These are phyloP conservation scores for Trichoderma sp. DNA, from an alignment of 2,329 filamentous ascomycete species.

Conservation along the genomic window DNA sequence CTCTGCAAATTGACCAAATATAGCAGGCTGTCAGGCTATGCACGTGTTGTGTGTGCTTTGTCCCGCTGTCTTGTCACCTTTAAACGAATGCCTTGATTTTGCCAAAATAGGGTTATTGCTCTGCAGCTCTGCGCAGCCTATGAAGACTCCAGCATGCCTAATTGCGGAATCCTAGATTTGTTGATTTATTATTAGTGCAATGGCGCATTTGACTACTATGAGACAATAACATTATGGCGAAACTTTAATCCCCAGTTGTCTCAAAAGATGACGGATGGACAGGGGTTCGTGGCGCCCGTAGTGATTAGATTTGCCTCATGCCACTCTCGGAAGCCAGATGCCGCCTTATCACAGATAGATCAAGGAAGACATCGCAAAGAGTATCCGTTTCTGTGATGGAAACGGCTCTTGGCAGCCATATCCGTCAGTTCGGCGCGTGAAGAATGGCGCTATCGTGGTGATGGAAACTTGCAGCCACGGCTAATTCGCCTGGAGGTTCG, in stretches of 20 bases:
- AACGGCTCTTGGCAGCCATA: background rate
- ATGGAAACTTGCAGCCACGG: background rate
- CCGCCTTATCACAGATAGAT: background rate
- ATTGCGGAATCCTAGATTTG: background rate
- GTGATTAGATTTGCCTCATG: background rate
- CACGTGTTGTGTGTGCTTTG: background rate
- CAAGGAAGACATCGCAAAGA: background rate
- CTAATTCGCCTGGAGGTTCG: slow-evolving; percentile 1
- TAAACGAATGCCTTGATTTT: background rate
- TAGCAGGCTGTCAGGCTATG: background rate
- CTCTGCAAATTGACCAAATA: background rate
- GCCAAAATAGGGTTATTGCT: background rate
- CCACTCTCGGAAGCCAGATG: background rate
- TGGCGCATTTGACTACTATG: background rate
- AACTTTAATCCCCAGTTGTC: background rate
- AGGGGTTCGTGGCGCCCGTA: background rate
- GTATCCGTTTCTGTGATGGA: background rate
- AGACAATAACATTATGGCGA: background rate
- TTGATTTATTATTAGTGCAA: background rate
- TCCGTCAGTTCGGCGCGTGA: background rate
- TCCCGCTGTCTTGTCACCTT: background rate
- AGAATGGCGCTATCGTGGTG: background rate
- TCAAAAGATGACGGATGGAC: background rate
- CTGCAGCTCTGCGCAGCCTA: background rate
- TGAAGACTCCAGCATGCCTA: background rate